A percentile compares a stretch with the other conserved stretches of the same genome.
phyloP scores from a whole-genome alignment of 2,329 filamentous ascomycete genomes.

The Sporothrix curviconia region DNA sequence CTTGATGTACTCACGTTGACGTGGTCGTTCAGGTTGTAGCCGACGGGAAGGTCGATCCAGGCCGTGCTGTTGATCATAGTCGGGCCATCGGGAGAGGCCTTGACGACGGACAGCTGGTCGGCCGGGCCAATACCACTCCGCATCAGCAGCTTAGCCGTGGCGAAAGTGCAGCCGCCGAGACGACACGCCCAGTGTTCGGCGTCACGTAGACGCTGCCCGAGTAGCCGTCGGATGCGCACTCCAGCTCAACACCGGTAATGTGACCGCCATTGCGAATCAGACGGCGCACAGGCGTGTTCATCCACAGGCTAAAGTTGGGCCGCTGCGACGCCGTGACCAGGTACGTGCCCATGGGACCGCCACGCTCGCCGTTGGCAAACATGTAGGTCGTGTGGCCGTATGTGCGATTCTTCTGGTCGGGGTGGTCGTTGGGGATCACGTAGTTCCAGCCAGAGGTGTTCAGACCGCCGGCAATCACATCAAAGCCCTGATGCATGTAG shows the following conservation, averaged over 20 bases:
- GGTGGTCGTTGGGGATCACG: slow-evolving; percentile 50
- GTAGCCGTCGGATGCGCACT: slow-evolving; percentile 44
- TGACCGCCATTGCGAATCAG: slow-evolving; percentile 52
- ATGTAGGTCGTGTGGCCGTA: slow-evolving; percentile 58
- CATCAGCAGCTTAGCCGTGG: slow-evolving; percentile 61
- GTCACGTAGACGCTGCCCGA: slow-evolving; percentile 56
- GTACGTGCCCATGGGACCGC: slow-evolving; percentile 61
- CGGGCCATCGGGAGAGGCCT: slow-evolving; percentile 43
- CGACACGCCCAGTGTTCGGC: slow-evolving; percentile 53
- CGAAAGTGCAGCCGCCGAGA: slow-evolving; percentile 63
- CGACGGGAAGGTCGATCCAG: slow-evolving; percentile 55
- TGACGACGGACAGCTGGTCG: slow-evolving; percentile 50
- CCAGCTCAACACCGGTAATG: slow-evolving; percentile 55
- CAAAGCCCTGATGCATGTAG: slow-evolving; percentile 62
- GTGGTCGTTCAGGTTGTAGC: slow-evolving; percentile 53
- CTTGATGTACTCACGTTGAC: slow-evolving; percentile 26
- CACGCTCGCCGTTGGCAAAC: slow-evolving; percentile 55
- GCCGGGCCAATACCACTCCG: slow-evolving; percentile 61
- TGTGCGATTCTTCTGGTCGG: slow-evolving; percentile 54
- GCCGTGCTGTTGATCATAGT: slow-evolving; percentile 44
- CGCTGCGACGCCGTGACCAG: slow-evolving; percentile 51
- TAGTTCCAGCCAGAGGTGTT: slow-evolving; percentile 29
- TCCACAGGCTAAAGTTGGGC: slow-evolving; percentile 51
- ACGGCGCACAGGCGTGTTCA: slow-evolving; percentile 54
- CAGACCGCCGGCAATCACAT: slow-evolving; percentile 55